A percentile compares a stretch with the other conserved stretches of the same genome.
These are phyloP conservation scores for Quercus mongolica DNA, from an alignment of 306 rosid genomes.

Conservation along the genomic window DNA sequence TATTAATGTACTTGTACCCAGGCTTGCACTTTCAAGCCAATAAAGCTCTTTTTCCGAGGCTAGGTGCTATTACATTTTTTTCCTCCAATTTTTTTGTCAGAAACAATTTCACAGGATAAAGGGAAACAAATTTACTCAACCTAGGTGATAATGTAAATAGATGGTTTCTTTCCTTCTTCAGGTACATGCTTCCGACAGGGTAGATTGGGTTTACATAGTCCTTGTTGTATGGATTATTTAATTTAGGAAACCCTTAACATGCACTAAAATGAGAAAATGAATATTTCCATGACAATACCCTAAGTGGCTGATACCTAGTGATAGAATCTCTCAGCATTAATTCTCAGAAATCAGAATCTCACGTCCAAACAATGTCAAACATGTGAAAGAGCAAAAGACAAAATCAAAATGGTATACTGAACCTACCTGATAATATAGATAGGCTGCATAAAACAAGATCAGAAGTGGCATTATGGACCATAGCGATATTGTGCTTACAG, in stretches of 20 bases:
- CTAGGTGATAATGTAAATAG: too few relatives aligned
- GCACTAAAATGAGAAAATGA: too few relatives aligned
- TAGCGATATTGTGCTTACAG: slow-evolving; percentile 78
- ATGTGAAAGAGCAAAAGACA: background rate
- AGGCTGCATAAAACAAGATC: slow-evolving; percentile 72
- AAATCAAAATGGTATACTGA: background rate
- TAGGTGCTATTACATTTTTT: background rate
- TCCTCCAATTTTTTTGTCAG: background rate
- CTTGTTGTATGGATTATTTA: too few relatives aligned
- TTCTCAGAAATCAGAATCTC: too few relatives aligned
- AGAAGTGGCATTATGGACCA: slow-evolving; percentile 91
- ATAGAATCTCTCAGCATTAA: too few relatives aligned
- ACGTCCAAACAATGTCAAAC: background rate
- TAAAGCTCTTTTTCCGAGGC: background rate
- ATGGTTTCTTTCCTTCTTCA: too few relatives aligned
- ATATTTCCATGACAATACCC: too few relatives aligned
- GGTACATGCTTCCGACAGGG: too few relatives aligned
- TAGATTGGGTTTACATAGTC: too few relatives aligned
- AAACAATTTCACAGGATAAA: background rate
- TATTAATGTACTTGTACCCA: background rate
- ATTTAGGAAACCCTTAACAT: too few relatives aligned
- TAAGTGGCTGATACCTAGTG: too few relatives aligned
- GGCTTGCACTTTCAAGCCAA: background rate
- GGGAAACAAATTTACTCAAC: too few relatives aligned
- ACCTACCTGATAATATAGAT: slow-evolving; percentile 75